Evolutionary conservation across 371 early-diverging fungal species (phyloP).

Genomic region (Mortierella sp.): DNA sequence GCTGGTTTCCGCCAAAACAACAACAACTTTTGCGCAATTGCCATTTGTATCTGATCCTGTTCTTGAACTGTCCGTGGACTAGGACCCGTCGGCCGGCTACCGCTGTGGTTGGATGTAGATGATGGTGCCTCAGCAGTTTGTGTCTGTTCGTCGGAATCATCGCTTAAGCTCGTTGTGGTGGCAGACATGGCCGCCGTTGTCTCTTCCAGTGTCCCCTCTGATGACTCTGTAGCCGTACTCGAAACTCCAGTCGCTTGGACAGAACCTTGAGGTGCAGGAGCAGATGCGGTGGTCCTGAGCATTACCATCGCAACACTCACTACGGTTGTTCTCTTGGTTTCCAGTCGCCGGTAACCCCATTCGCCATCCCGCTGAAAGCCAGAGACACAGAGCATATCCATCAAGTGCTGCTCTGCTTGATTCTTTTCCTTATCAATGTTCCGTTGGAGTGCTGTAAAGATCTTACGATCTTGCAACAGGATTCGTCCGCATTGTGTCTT

Average conservation of each 20-base stretch:
- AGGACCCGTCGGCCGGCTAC: no score
- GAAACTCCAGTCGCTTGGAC: no score
- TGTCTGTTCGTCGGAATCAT: no score
- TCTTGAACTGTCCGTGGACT: conserved; percentile 7
- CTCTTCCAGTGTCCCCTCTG: no score
- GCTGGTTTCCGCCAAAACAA: conserved; percentile 89
- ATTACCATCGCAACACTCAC: conserved; percentile 79
- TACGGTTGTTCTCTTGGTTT: conserved; percentile 72
- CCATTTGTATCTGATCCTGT: conserved; percentile 68
- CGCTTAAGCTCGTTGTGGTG: background rate
- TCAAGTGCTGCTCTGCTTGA: conserved; percentile 83
- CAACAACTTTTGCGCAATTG: conserved; percentile 83
- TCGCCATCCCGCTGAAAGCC: conserved; percentile 79
- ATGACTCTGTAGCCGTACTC: no score
- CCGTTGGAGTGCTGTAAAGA: conserved; percentile 81
- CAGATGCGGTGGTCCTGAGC: conserved; percentile 71
- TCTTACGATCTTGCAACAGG: conserved; percentile 70
- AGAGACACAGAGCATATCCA: conserved; percentile 88
- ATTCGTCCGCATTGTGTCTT: conserved; percentile 74
- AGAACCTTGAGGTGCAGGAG: background rate
- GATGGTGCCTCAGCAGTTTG: background rate
- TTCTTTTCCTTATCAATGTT: conserved; percentile 76
- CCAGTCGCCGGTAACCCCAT: conserved; percentile 83
- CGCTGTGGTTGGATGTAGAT: conserved; percentile 7
- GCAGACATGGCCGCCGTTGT: background rate